Evolutionary conservation across 768 basidiomycete genomes (phyloP).

Genomic region (Panaeolus cyanescens): DNA sequence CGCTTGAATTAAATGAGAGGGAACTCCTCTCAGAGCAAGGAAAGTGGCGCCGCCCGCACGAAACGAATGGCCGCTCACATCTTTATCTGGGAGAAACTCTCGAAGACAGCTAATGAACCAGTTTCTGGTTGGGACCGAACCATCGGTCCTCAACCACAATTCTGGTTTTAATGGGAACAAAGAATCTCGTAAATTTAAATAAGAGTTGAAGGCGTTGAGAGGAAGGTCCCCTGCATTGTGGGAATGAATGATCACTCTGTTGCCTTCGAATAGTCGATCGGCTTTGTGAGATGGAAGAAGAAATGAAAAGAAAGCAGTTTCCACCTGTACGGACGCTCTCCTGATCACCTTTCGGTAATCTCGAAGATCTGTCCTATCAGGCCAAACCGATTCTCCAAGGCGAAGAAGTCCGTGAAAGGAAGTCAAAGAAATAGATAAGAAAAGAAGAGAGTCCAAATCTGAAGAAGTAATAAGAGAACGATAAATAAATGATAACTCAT

Average conservation of each 20-base stretch:
- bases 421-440: background rate
- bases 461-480: background rate
- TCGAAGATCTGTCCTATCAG: background rate
- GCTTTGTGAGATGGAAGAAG: constrained; percentile 21
- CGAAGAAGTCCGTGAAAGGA: background rate
- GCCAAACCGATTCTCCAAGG: background rate
- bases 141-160: constrained; percentile 10
- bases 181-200: background rate
- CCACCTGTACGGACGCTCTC: background rate
- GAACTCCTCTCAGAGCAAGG: constrained; percentile 3
- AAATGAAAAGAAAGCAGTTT: background rate
- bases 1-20: constrained; percentile 12
- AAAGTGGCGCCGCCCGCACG: constrained; percentile 17
- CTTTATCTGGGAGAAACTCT: background rate
- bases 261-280: constrained; percentile 20
- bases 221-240: background rate
- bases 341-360: background rate
- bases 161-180: background rate
- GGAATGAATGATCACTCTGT: constrained; percentile 11
- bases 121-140: constrained; percentile 1
- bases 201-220: background rate
- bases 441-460: background rate
- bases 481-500: background rate
- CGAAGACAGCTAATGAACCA: constrained; percentile 12
- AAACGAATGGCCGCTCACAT: constrained; percentile 14